A percentile compares a stretch with the other conserved stretches of the same genome.
Conservation (phyloP, 106 monocot genomes). For the Amphibolis antarctica region DNA sequence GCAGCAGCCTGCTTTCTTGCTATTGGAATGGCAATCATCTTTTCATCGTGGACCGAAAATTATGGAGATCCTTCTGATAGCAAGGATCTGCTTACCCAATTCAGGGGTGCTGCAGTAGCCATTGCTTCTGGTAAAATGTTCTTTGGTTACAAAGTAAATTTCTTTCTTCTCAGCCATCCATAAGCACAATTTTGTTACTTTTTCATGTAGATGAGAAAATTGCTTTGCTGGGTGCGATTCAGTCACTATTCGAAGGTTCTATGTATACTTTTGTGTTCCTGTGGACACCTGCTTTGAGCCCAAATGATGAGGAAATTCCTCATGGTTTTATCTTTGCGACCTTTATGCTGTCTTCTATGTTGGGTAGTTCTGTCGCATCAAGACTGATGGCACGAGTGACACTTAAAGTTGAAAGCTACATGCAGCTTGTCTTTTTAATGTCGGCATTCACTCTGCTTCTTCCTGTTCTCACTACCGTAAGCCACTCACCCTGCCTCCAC, state of each 20-base stretch:
- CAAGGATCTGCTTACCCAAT: constrained; percentile 71
- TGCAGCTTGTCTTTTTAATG: constrained; percentile 80
- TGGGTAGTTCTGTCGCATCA: constrained; percentile 94
- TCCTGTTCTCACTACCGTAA: constrained; percentile 69
- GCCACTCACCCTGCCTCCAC: too few relatives aligned
- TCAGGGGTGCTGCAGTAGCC: constrained; percentile 74
- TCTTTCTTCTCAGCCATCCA: background rate
- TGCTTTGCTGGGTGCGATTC: constrained; percentile 94
- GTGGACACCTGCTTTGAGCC: constrained; percentile 96
- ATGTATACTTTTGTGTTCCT: constrained; percentile 98
- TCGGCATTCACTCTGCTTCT: constrained; percentile 74
- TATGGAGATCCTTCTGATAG: constrained; percentile 91
- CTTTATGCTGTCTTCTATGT: constrained; percentile 96
- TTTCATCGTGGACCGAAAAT: constrained; percentile 86
- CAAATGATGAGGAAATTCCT: constrained; percentile 92
- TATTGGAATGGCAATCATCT: constrained; percentile 86
- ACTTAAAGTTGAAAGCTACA: constrained; percentile 88
- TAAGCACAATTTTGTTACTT: background rate
- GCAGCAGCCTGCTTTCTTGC: constrained; percentile 90
- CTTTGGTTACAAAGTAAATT: background rate
- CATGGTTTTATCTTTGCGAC: constrained; percentile 98
- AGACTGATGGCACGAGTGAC: constrained; percentile 53
- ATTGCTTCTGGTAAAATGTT: constrained; percentile 80
- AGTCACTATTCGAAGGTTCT: constrained; percentile 92
- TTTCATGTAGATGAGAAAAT: constrained; percentile 80